phyloP scores from a whole-genome alignment of 768 basidiomycete genomes.

The Omphalotus guepiniiformis region DNA sequence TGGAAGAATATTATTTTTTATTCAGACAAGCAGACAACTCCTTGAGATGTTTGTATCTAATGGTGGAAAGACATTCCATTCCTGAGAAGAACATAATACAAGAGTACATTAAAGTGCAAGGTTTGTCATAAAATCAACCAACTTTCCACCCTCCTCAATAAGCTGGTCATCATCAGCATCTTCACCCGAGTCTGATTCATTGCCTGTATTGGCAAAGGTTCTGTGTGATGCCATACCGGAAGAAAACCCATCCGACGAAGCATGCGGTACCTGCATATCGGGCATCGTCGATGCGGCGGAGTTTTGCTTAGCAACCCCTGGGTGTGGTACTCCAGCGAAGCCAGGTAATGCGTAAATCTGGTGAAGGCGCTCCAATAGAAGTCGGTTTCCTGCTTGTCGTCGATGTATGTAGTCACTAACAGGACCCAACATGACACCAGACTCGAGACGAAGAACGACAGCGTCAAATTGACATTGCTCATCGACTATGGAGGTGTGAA shows the following conservation, averaged over 20 bases:
- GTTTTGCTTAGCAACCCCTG: too few relatives aligned
- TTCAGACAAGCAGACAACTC: too few relatives aligned
- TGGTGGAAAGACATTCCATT: too few relatives aligned
- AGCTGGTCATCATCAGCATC: not conserved
- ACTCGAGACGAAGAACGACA: not conserved
- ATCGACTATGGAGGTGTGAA: constrained; percentile 19
- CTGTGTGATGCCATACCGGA: too few relatives aligned
- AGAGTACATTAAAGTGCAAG: not conserved
- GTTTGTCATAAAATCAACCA: constrained; percentile 3
- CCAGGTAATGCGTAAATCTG: constrained; percentile 1
- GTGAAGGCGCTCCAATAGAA: constrained; percentile 1
- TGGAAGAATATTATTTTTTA: too few relatives aligned
- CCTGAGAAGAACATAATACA: not conserved
- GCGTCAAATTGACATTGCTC: constrained; percentile 11
- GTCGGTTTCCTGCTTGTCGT: not conserved
- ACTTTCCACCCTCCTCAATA: not conserved
- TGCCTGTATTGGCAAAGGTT: not conserved
- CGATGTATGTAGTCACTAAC: not conserved
- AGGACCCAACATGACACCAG: not conserved
- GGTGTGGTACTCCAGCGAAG: not conserved
- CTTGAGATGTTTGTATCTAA: too few relatives aligned
- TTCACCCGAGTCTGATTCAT: constrained; percentile 1
- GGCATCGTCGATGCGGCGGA: too few relatives aligned
- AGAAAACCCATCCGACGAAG: too few relatives aligned
- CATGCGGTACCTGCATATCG: too few relatives aligned